A percentile compares a stretch with the other conserved stretches of the same genome.
Evolutionary conservation across 164 flowering plant species (phyloP).

Genomic region (Paratinospora sagittata): DNA sequence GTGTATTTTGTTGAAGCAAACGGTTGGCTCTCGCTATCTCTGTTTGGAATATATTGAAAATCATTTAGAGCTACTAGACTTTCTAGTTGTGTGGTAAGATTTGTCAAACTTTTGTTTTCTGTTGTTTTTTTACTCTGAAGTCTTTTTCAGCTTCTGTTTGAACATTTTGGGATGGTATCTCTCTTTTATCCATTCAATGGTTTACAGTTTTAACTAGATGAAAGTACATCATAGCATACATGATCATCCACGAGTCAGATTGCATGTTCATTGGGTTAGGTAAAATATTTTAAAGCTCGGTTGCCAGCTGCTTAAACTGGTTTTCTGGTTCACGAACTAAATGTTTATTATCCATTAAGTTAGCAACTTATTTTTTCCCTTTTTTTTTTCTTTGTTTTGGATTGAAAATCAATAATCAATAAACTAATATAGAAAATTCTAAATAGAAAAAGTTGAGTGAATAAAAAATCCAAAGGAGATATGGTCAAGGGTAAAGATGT

Average conservation of each 20-base stretch:
- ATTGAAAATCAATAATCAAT: too few species aligned
- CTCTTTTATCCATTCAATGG: not conserved
- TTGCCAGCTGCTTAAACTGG: not conserved
- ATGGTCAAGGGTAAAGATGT: too few species aligned
- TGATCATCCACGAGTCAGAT: too few species aligned
- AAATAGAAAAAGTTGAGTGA: too few species aligned
- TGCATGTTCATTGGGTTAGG: not conserved
- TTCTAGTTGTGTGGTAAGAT: slow-evolving; percentile 82
- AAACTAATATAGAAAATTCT: too few species aligned
- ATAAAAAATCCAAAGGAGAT: too few species aligned
- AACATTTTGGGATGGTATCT: too few species aligned
- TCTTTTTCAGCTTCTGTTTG: not conserved
- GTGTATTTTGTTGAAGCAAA: slow-evolving; percentile 79
- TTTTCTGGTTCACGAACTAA: not conserved
- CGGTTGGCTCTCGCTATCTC: slow-evolving; percentile 61
- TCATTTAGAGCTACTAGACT: slow-evolving; percentile 81
- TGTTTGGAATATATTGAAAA: slow-evolving; percentile 76
- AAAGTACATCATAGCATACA: too few species aligned
- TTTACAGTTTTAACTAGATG: too few species aligned
- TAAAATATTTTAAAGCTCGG: not conserved
- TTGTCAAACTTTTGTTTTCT: not conserved
- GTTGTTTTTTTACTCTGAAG: not conserved
- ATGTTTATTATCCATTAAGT: not conserved
- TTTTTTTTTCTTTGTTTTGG: too few species aligned
- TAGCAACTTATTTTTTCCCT: too few species aligned